Conservation (phyloP, 805 yeast species). For the Yarrowia osloensis region DNA sequence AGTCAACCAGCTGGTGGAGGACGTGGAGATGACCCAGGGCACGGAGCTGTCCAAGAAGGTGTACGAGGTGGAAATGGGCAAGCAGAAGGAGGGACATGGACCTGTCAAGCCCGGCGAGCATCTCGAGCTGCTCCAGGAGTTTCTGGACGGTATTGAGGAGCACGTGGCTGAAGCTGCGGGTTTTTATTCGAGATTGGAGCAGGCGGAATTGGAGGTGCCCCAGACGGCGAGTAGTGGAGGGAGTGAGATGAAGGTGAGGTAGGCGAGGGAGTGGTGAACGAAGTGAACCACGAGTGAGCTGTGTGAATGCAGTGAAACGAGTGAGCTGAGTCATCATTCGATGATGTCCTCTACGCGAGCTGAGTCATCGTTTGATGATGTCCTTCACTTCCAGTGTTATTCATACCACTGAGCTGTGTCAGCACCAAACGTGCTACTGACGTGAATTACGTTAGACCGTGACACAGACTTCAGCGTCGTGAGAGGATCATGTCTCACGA, state of each 20-base stretch:
- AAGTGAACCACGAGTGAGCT: not conserved
- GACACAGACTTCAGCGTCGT: too few relatives aligned
- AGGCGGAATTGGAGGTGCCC: not conserved
- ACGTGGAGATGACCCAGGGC: conserved; percentile 1
- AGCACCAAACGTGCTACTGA: too few relatives aligned
- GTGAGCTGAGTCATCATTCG: not conserved
- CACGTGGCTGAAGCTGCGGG: not conserved
- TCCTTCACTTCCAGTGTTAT: too few relatives aligned
- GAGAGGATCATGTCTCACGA: too few relatives aligned
- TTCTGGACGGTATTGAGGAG: not conserved
- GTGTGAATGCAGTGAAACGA: not conserved
- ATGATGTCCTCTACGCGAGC: too few relatives aligned
- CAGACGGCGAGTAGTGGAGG: not conserved
- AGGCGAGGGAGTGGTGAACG: not conserved
- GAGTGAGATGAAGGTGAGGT: not conserved
- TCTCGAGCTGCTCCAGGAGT: not conserved
- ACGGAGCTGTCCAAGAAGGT: not conserved
- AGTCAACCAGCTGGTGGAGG: not conserved
- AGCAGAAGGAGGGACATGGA: not conserved
- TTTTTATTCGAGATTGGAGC: not conserved
- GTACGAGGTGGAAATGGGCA: not conserved
- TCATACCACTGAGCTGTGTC: too few relatives aligned
- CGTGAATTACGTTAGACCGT: too few relatives aligned
- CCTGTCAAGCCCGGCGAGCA: not conserved
- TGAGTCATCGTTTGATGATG: too few relatives aligned